Evolutionary conservation across 306 rosid genomes (phyloP), one percentile per base, ranked within the genome.

Genomic region (Erythrophleum fordii): DNA sequence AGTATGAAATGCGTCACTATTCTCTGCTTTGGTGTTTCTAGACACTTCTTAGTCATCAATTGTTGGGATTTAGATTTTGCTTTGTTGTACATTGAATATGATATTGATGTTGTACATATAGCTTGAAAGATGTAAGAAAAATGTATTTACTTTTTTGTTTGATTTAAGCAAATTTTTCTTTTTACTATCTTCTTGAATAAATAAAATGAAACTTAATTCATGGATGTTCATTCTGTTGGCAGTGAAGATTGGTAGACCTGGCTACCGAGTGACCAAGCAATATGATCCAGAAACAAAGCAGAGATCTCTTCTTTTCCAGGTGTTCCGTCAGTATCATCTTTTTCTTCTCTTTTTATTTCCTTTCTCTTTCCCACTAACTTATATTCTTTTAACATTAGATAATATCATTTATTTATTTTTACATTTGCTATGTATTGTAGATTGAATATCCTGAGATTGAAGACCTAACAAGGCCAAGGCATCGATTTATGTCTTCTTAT

Each of bases 361-460:
- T 42, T 74, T 59, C 28, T 20, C 58, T 46, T 14, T 12, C 22
- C 49, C 39, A 7, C 20, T 44, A 44, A 53, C 39, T 34, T 44
- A 9, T 18, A 45, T 42, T 46, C 13, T 71, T 53, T 48, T 34
- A 12, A 44, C 44, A 42, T 69, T 20, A 18, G 52, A 44, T 28
- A 60, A 75, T 46, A 4, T 25, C 68, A 73, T 17, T n/a, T 58
- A 13, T 75, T 59, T 55, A 12, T 70, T 28, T 60, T 20, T 26
- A 4, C 39, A 59, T 13, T 51, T 42, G 35, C 35, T 69, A 0
- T 75, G 75, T 49, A 13, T 3, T 82, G 87, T 80, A 95, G 99
- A 95, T 95, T 84, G 99, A 95, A 81, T 95, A 91, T 84, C 99
- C 99, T 52, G 99, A 95, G 80, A 95, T 95, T 83, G 99, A 93